A percentile compares a stretch with the other conserved stretches of the same genome.
phyloP scores from a whole-genome alignment of 225 moss, liverwort and hornwort species.

The Polytrichum formosum region DNA sequence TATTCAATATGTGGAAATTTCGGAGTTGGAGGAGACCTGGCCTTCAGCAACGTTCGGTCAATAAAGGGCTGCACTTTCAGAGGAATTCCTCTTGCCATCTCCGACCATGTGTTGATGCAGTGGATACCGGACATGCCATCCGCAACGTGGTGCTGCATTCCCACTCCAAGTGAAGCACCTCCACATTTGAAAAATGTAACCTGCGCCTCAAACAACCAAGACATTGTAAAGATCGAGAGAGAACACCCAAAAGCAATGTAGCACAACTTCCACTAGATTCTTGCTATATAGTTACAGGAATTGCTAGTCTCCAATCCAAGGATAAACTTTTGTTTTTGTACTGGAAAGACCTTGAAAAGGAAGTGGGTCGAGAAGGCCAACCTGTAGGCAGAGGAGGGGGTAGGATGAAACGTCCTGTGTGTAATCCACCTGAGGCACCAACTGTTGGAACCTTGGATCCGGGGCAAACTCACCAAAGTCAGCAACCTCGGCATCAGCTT shows the following conservation, averaged over 20 bases:
- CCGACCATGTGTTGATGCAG: slow-evolving; percentile 86
- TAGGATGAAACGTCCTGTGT: slow-evolving; percentile 59
- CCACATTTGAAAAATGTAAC: slow-evolving; percentile 84
- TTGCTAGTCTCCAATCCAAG: too few relatives aligned
- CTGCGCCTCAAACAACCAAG: slow-evolving; percentile 23
- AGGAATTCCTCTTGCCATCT: slow-evolving; percentile 64
- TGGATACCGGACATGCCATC: slow-evolving; percentile 98
- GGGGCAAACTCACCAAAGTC: slow-evolving; percentile 90
- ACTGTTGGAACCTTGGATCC: slow-evolving; percentile 60
- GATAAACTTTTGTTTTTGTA: too few relatives aligned
- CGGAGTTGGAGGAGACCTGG: slow-evolving; percentile 64
- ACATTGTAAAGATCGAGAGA: too few relatives aligned
- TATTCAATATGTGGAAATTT: slow-evolving; percentile 77
- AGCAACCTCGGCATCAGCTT: slow-evolving; percentile 50
- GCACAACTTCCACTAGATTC: too few relatives aligned
- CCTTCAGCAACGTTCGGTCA: slow-evolving; percentile 68
- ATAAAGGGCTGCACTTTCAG: slow-evolving; percentile 61
- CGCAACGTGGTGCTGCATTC: slow-evolving; percentile 93
- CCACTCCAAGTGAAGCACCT: slow-evolving; percentile 79
- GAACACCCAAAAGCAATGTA: too few relatives aligned
- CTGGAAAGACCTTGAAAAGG: neutral
- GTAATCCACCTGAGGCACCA: slow-evolving; percentile 76
- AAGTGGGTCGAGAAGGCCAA: slow-evolving; percentile 9
- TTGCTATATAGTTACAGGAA: too few relatives aligned
- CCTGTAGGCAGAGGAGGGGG: slow-evolving; percentile 88